Evolutionary conservation across 805 yeast genomes (phyloP).

Genomic region (Starmerella riodocensis): DNA sequence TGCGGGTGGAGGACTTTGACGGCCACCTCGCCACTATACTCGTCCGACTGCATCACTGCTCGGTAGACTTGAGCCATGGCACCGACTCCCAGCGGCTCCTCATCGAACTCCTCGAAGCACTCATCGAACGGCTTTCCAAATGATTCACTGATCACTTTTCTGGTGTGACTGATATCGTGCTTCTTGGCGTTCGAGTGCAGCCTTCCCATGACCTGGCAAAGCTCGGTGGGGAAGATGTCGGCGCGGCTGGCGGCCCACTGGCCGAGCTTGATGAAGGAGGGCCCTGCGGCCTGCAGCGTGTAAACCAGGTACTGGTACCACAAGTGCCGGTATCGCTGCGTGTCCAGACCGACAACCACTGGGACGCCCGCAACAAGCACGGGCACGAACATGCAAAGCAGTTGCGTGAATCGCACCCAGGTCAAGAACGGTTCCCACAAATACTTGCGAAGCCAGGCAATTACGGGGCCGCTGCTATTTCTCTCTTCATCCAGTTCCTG

Average conservation of each 20-base stretch:
- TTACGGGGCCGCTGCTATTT: conserved; percentile 1
- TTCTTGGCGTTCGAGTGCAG: conserved; percentile 74
- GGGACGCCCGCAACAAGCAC: conserved; percentile 49
- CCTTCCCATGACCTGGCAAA: conserved; percentile 63
- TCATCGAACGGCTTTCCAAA: conserved; percentile 55
- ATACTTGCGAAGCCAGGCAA: conserved; percentile 26
- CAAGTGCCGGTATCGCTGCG: conserved; percentile 30
- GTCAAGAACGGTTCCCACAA: conserved; percentile 53
- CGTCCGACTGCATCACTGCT: conserved; percentile 41
- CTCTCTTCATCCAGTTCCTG: conserved; percentile 5
- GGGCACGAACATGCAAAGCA: conserved; percentile 57
- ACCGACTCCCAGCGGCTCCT: conserved; percentile 84
- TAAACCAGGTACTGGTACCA: conserved; percentile 61
- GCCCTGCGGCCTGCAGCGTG: conserved; percentile 76
- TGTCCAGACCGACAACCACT: conserved; percentile 37
- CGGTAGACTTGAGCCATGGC: conserved; percentile 94
- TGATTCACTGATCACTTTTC: conserved; percentile 42
- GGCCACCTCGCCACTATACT: conserved; percentile 44
- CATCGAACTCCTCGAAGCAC: conserved; percentile 65
- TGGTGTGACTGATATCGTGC: conserved; percentile 55
- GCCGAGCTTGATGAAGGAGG: conserved; percentile 66
- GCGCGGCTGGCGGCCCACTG: conserved; percentile 99
- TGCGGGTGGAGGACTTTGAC: conserved; percentile 86
- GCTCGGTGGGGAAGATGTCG: conserved; percentile 68
- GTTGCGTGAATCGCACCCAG: conserved; percentile 52